Conservation (phyloP, 2,329 filamentous ascomycete species). For the Ilyonectria mors-panacis region DNA sequence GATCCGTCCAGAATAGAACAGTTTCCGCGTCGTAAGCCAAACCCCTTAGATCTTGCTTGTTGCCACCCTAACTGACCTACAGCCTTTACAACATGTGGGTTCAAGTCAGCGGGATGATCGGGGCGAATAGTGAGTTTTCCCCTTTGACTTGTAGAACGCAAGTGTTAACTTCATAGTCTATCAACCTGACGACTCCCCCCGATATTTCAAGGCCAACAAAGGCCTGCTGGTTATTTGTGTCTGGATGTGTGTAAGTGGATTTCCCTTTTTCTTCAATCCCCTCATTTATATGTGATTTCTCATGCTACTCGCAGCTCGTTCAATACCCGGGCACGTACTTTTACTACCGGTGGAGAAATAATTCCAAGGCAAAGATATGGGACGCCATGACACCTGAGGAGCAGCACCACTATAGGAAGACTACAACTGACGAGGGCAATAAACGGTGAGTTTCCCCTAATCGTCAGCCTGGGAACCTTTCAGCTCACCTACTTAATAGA, state of each 20-base stretch:
- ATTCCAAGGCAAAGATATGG: slow-evolving; percentile 55
- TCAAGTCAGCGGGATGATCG: slow-evolving; percentile 57
- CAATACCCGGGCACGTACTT: slow-evolving; percentile 56
- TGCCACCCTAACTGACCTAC: slow-evolving; percentile 40
- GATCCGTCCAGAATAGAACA: slow-evolving; percentile 70
- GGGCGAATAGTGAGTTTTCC: slow-evolving; percentile 52
- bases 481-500: no score
- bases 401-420: slow-evolving; percentile 59
- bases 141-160: no score
- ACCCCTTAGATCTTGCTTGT: no score
- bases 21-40: slow-evolving; percentile 58
- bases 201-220: slow-evolving; percentile 58
- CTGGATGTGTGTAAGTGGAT: slow-evolving; percentile 57
- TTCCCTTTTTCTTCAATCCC: not conserved
- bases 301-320: slow-evolving; percentile 44
- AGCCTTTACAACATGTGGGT: slow-evolving; percentile 68
- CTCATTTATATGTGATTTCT: not conserved
- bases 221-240: slow-evolving; percentile 55
- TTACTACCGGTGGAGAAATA: slow-evolving; percentile 58
- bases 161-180: no score
- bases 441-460: no score
- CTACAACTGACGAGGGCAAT: no score
- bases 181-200: no score
- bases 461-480: no score
- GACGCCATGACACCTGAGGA: slow-evolving; percentile 57